Conservation (phyloP, 768 basidiomycete species). For the Coprinopsis sp. region DNA sequence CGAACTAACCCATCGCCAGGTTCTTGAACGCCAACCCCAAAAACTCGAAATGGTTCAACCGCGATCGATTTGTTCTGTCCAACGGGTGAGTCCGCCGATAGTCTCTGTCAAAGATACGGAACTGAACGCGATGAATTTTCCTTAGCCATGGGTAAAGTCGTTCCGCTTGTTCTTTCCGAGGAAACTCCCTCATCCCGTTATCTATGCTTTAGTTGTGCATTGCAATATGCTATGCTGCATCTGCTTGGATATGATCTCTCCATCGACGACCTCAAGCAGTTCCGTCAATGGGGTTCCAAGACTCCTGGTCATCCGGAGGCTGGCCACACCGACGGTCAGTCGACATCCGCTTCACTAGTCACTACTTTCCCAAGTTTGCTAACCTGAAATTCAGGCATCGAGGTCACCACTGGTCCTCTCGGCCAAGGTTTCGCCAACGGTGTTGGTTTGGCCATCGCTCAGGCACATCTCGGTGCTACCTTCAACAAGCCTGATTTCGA, state of each 20-base stretch:
- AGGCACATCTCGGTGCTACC: conserved; percentile 84
- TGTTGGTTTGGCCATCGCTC: conserved; percentile 90
- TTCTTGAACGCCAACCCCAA: conserved; percentile 88
- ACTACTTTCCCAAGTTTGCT: not conserved
- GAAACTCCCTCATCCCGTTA: conserved; percentile 7
- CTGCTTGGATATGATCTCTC: conserved; percentile 89
- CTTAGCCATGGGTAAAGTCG: conserved; percentile 68
- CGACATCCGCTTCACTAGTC: not conserved
- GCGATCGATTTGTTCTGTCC: conserved; percentile 95
- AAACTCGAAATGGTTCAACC: conserved; percentile 91
- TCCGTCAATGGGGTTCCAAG: conserved; percentile 86
- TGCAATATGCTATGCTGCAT: conserved; percentile 91
- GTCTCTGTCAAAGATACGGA: not conserved
- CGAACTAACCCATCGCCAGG: conserved; percentile 30
- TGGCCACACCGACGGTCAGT: conserved; percentile 45
- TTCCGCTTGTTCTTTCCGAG: not conserved
- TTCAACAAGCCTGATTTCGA: conserved; percentile 86
- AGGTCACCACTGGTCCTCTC: conserved; percentile 94
- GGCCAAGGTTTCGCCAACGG: conserved; percentile 94
- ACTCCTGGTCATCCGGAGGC: conserved; percentile 93
- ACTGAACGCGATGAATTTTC: conserved; percentile 13
- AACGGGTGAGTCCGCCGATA: conserved; percentile 65
- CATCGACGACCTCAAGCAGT: conserved; percentile 87
- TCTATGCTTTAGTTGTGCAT: conserved; percentile 81
- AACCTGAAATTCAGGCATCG: conserved; percentile 45